Conservation (phyloP, 2,329 filamentous ascomycete genomes). For the Pseudocercospora eumusae region DNA sequence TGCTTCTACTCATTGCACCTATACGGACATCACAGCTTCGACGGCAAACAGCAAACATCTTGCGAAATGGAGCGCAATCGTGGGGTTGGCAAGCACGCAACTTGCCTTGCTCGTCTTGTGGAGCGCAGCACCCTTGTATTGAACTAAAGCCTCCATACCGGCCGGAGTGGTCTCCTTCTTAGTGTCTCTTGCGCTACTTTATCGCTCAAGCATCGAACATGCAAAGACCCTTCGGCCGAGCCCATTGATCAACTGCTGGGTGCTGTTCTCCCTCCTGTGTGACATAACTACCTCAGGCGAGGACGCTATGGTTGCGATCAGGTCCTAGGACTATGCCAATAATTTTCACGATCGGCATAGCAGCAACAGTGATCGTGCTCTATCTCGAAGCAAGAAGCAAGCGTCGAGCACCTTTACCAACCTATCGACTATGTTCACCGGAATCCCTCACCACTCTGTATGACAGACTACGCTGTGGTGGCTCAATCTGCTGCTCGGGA, state of each 20-base stretch:
- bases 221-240: conserved; percentile 23
- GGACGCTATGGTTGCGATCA: conserved; percentile 29
- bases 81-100: conserved; percentile 23
- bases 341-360: conserved; percentile 23
- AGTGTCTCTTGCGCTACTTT: conserved; percentile 25
- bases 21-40: conserved; percentile 22
- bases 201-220: conserved; percentile 28
- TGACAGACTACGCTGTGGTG: conserved; percentile 41
- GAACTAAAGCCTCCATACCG: conserved; percentile 24
- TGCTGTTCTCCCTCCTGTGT: conserved; percentile 26
- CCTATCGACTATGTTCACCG: conserved; percentile 24
- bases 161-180: conserved; percentile 25
- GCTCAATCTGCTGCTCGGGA: conserved; percentile 40
- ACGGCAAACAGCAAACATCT: conserved; percentile 25
- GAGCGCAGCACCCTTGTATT: conserved; percentile 20
- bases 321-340: conserved; percentile 20
- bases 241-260: conserved; percentile 26
- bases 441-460: conserved; percentile 30
- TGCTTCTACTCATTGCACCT: conserved; percentile 26
- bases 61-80: conserved; percentile 21
- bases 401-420: conserved; percentile 21
- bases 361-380: conserved; percentile 25
- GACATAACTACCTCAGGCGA: conserved; percentile 27
- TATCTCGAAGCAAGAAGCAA: conserved; percentile 30
- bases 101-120: conserved; percentile 24